Conservation (phyloP, 345 rosid genomes). For the Rubroshorea leprosula region DNA sequence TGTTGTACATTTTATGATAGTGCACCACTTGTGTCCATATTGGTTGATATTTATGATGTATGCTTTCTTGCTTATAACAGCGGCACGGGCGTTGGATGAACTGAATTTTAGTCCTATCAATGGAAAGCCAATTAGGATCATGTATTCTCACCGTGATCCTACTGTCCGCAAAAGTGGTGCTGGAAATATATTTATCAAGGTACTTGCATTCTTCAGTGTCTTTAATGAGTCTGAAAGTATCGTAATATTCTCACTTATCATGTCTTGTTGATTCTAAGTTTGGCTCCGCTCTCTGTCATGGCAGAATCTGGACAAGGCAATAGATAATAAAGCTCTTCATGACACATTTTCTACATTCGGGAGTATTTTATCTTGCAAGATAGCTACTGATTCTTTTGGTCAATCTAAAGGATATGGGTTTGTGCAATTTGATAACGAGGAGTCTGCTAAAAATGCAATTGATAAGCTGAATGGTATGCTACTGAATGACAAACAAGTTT, state of each 20-base stretch:
- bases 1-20: background rate
- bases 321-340: conserved; percentile 85
- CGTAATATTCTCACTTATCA: background rate
- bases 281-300: background rate
- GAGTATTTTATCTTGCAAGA: conserved; percentile 83
- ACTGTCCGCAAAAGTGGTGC: conserved; percentile 81
- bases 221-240: background rate
- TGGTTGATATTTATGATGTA: background rate
- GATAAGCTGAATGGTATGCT: conserved; percentile 85
- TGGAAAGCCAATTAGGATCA: conserved; percentile 72
- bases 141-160: conserved; percentile 87
- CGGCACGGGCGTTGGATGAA: conserved; percentile 77
- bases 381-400: conserved; percentile 77
- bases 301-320: conserved; percentile 83
- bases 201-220: conserved; percentile 9
- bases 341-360: conserved; percentile 85
- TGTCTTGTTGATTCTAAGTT: conserved; percentile 8
- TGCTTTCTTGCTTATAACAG: conserved; percentile 31
- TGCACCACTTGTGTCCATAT: background rate
- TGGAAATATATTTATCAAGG: conserved; percentile 96
- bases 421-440: conserved; percentile 81
- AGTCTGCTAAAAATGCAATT: conserved; percentile 73
- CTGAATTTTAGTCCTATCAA: conserved; percentile 73
- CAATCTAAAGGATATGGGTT: conserved; percentile 95
- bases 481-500: conserved; percentile 91